Percentiles rank a stretch among this genome's conserved stretches.
These are phyloP conservation scores for Echria macrotheca DNA, from an alignment of 495 filamentous ascomycete genomes.

Conservation along the genomic window DNA sequence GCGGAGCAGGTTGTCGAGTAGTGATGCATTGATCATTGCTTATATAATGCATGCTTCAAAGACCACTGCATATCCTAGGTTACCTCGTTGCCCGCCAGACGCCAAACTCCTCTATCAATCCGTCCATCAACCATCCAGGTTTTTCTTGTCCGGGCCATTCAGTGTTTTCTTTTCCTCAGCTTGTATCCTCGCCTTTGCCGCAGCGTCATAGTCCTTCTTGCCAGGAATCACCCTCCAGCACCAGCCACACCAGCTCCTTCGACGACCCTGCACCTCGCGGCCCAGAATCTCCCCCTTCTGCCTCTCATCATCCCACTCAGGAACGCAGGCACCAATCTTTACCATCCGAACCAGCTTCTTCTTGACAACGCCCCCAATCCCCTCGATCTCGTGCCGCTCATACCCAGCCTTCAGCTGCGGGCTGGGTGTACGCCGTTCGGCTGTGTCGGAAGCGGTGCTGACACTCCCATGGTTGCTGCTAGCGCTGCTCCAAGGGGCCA, in stretches of 20 bases:
- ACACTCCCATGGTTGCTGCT: conserved; percentile 5
- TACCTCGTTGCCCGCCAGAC: too few relatives aligned
- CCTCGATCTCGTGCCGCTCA: conserved; percentile 77
- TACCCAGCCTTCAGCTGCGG: conserved; percentile 58
- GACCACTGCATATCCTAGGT: too few relatives aligned
- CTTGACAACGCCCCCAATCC: conserved; percentile 79
- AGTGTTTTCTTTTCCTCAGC: neutral
- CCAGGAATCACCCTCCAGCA: conserved; percentile 55
- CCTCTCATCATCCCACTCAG: conserved; percentile 75
- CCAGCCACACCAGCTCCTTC: conserved; percentile 64
- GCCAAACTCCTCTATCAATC: too few relatives aligned
- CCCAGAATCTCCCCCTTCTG: conserved; percentile 43
- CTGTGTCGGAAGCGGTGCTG: conserved; percentile 6
- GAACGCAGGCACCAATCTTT: conserved; percentile 72
- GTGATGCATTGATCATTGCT: too few relatives aligned
- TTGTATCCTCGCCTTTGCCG: conserved; percentile 6
- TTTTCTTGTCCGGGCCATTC: too few relatives aligned
- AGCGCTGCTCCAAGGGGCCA: neutral
- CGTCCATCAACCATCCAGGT: too few relatives aligned
- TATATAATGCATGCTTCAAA: too few relatives aligned
- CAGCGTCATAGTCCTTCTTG: conserved; percentile 28
- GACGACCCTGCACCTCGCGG: conserved; percentile 49
- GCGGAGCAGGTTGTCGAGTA: too few relatives aligned
- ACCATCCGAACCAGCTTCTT: conserved; percentile 72
- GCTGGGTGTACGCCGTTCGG: conserved; percentile 32